phyloP scores from a whole-genome alignment of 1,284 basidiomycete genomes.

The Naganishia sp. region DNA sequence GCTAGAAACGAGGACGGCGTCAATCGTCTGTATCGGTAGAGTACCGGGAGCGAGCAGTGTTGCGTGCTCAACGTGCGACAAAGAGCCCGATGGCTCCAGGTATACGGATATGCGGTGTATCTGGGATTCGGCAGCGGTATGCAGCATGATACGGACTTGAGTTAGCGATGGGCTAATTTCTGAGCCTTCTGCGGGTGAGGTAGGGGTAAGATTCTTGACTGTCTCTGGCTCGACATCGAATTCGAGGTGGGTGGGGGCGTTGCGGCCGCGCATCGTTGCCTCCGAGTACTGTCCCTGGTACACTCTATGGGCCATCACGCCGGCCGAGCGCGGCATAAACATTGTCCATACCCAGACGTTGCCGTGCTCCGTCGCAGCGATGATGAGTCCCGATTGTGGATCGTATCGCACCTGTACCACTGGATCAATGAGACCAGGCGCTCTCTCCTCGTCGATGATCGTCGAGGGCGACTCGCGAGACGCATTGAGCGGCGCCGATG shows the following conservation, averaged over 20 bases:
- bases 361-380: conserved; percentile 46
- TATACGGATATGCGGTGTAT: conserved; percentile 18
- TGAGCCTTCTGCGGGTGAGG: not conserved
- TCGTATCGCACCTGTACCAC: conserved; percentile 44
- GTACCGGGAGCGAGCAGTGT: conserved; percentile 10
- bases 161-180: conserved; percentile 32
- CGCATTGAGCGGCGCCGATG: conserved; percentile 36
- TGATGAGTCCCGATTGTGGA: conserved; percentile 39
- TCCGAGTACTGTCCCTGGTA: conserved; percentile 19
- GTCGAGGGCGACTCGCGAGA: conserved; percentile 43
- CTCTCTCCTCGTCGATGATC: conserved; percentile 38
- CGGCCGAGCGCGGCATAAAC: conserved; percentile 2
- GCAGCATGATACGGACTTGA: conserved; percentile 16
- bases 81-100: conserved; percentile 9
- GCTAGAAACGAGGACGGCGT: conserved; percentile 13
- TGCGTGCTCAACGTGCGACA: conserved; percentile 6
- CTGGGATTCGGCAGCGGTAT: conserved; percentile 9
- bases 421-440: conserved; percentile 41
- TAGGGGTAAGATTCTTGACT: not conserved
- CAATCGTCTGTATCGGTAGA: conserved; percentile 5
- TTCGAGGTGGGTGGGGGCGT: conserved; percentile 16
- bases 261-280: not conserved
- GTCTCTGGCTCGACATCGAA: conserved; percentile 21
- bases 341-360: conserved; percentile 36
- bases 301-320: conserved; percentile 24